These are phyloP conservation scores for Physaria fendleri DNA, from an alignment of 345 rosid species.

Conservation along the genomic window DNA sequence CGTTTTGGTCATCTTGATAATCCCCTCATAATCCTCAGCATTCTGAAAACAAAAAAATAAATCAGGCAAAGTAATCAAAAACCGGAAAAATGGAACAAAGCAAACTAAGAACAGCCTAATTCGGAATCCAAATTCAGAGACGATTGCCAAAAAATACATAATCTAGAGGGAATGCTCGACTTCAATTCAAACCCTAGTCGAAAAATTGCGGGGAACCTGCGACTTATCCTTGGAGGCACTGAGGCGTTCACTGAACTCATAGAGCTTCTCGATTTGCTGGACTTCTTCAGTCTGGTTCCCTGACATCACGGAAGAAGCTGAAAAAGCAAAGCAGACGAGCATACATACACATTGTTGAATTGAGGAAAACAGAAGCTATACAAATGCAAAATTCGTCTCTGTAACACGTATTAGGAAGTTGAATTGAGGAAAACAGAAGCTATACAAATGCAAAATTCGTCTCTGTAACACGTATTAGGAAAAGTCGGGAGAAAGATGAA, in stretches of 20 bases:
- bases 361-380: too few species aligned
- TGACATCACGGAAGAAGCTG: conserved; percentile 49
- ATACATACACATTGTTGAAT: background rate
- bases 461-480: background rate
- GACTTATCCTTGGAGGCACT: conserved; percentile 94
- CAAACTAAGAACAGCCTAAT: too few species aligned
- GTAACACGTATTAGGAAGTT: background rate
- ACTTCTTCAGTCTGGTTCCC: conserved; percentile 57
- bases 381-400: background rate
- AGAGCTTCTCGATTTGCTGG: conserved; percentile 84
- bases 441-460: background rate
- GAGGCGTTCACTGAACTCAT: conserved; percentile 93
- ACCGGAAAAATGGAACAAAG: too few species aligned
- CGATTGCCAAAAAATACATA: too few species aligned
- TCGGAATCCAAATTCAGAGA: too few species aligned
- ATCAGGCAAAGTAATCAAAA: background rate
- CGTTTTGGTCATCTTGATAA: conserved; percentile 65
- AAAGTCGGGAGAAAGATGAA: too few species aligned
- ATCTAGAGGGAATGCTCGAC: background rate
- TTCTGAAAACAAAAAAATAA: conserved; percentile 34
- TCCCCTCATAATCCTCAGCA: conserved; percentile 83
- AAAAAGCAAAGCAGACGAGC: conserved; percentile 21
- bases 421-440: too few species aligned
- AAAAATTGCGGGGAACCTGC: conserved; percentile 40
- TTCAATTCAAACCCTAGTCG: conserved; percentile 22